phyloP scores from a whole-genome alignment of 345 rosid species.

The Salix exigua region DNA sequence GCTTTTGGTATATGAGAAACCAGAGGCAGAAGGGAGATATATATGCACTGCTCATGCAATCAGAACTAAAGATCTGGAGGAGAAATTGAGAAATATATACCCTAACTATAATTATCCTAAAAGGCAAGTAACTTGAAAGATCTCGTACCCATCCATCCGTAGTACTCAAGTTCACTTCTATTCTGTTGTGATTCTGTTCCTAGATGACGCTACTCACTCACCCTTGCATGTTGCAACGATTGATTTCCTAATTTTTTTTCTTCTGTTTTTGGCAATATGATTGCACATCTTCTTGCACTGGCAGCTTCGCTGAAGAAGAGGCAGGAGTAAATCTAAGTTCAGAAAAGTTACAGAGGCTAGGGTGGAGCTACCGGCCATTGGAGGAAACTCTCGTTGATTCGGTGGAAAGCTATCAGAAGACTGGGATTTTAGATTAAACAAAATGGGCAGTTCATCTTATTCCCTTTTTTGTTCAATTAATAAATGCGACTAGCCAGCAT shows the following conservation, averaged over 20 bases:
- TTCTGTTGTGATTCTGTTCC: neutral
- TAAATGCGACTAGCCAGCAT: too few relatives aligned
- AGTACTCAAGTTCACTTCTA: neutral
- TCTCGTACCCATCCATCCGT: neutral
- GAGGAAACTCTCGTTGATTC: constrained; percentile 37
- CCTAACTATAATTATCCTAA: constrained; percentile 23
- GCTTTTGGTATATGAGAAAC: constrained; percentile 15
- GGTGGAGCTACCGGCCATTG: constrained; percentile 33
- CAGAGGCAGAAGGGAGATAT: constrained; percentile 36
- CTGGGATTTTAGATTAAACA: constrained; percentile 17
- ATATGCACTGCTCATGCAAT: constrained; percentile 22
- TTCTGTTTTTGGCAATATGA: neutral
- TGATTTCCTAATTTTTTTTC: neutral
- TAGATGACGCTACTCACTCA: neutral
- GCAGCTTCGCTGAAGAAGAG: constrained; percentile 15
- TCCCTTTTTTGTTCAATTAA: too few relatives aligned
- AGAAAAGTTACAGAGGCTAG: constrained; percentile 24
- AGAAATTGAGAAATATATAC: constrained; percentile 18
- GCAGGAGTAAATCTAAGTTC: constrained; percentile 13
- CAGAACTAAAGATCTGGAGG: constrained; percentile 14
- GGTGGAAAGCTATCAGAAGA: constrained; percentile 23
- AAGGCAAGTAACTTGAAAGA: constrained; percentile 12
- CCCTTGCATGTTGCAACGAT: neutral
- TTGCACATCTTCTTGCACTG: neutral
- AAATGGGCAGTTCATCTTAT: too few relatives aligned